Evolutionary conservation across 345 rosid species (phyloP), one percentile per base, ranked within the genome.

Genomic region (Camelina neglecta): DNA sequence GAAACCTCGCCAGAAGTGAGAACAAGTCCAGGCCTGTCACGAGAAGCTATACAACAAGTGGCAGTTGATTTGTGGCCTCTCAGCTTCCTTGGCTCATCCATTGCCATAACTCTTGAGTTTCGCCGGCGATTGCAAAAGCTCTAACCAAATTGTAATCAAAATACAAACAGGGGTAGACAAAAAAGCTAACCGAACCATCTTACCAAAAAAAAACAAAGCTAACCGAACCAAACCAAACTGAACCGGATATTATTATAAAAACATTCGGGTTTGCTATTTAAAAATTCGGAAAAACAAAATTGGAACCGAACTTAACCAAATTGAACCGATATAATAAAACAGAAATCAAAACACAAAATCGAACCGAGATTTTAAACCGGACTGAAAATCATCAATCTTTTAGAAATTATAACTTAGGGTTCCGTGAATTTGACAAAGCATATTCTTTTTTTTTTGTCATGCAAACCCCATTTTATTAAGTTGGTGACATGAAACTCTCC

Each of bases 31-130:
- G 96, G 90, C 8, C 83, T 77, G 71, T 85, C 88, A 53, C 87
- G 87, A 20, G 98, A 94, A 80, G 97, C 82, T 75, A 86, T 72
- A 81, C 98, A 91, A 82, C 89, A 87, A 0, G 95, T 91, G 69
- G 90, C 90, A 10, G 91, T 78, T 68, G 87, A 85, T 67, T 75
- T 80, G 73, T 94, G 97, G 36, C 97, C 96, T 83, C 82, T 86
- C 80, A 94, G 81, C 62, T 89, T 85, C 77, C 97, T 81, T 10
- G 97, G 87, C 75, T 84, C 93, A 63, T 83, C 62, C 77, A 23
- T 51, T 57, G 69, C 38, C 77, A 60, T 78, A 1, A 56, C 69
- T 13, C 69, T 12, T 21, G 65, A 61, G 39, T 41, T 56, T 78
- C 57, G 35, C 69, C 69, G 69, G 74, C 70, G 60, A 29, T 18